Conservation (phyloP, 208 protist species). For the Wallacemonas sp. region DNA sequence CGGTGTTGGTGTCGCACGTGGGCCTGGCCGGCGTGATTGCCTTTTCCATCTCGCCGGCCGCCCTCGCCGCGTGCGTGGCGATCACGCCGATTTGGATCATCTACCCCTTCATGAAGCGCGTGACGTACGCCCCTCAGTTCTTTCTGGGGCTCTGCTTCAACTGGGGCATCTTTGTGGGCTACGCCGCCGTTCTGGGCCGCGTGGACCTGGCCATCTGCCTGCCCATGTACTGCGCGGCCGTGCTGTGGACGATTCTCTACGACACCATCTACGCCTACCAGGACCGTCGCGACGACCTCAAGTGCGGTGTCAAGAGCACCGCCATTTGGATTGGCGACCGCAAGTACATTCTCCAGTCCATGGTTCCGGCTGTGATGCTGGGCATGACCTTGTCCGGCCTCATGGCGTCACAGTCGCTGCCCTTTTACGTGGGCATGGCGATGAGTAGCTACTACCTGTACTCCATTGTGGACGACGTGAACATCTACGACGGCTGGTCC, state of each 20-base stretch:
- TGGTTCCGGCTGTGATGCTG: constrained; percentile 51
- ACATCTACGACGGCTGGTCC: constrained; percentile 87
- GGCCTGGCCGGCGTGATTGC: constrained; percentile 47
- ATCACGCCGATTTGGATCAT: constrained; percentile 66
- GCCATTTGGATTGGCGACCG: constrained; percentile 81
- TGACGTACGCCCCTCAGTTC: constrained; percentile 81
- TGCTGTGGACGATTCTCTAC: constrained; percentile 82
- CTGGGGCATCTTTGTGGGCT: constrained; percentile 89
- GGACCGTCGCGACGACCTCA: constrained; percentile 72
- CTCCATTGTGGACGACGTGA: constrained; percentile 81
- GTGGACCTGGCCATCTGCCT: constrained; percentile 71
- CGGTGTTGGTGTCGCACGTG: constrained; percentile 49
- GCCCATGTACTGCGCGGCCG: constrained; percentile 69
- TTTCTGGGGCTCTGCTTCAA: constrained; percentile 79
- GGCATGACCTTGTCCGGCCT: constrained; percentile 66
- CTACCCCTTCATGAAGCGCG: constrained; percentile 87
- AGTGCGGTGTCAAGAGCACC: constrained; percentile 82
- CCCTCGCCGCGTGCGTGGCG: constrained; percentile 52
- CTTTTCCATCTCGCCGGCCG: constrained; percentile 70
- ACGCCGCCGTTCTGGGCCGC: constrained; percentile 78
- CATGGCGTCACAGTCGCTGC: constrained; percentile 67
- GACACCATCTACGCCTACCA: constrained; percentile 89
- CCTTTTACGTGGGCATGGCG: constrained; percentile 68
- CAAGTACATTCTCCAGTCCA: constrained; percentile 71
- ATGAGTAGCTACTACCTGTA: constrained; percentile 69